Conservation (phyloP, 495 filamentous ascomycete genomes). For the Aspergillus mulundensis region DNA sequence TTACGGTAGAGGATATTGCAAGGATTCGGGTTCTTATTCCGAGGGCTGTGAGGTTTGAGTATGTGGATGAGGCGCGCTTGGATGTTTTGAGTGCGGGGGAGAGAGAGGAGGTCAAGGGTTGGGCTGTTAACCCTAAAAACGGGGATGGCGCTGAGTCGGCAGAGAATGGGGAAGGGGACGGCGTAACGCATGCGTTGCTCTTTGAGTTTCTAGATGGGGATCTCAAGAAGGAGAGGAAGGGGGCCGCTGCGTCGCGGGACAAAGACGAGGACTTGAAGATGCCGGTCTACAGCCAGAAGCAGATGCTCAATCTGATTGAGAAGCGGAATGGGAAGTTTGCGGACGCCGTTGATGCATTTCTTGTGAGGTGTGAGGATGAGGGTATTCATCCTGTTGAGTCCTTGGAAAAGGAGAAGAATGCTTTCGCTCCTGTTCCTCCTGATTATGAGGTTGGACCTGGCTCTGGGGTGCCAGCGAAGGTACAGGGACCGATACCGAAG, state of each 20-base stretch:
- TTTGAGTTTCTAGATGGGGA: constrained; percentile 95
- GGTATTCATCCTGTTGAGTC: constrained; percentile 62
- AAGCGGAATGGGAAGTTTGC: constrained; percentile 85
- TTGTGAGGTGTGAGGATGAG: constrained; percentile 66
- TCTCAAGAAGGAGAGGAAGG: constrained; percentile 67
- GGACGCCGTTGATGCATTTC: constrained; percentile 70
- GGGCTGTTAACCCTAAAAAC: not conserved
- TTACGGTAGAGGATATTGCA: constrained; percentile 75
- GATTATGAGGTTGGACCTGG: constrained; percentile 33
- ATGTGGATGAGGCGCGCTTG: constrained; percentile 76
- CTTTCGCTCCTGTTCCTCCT: constrained; percentile 45
- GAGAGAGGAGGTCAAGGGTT: constrained; percentile 21
- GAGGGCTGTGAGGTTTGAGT: constrained; percentile 73
- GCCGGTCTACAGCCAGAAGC: constrained; percentile 89
- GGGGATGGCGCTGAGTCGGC: constrained; percentile 14
- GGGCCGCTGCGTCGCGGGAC: constrained; percentile 54
- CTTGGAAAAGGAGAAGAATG: constrained; percentile 47
- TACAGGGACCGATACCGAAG: constrained; percentile 68
- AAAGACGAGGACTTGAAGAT: constrained; percentile 82
- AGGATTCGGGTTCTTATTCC: constrained; percentile 75
- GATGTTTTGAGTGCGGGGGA: constrained; percentile 73
- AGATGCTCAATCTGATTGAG: constrained; percentile 86
- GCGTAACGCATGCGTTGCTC: constrained; percentile 62
- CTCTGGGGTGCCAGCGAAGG: constrained; percentile 9
- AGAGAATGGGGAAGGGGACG: constrained; percentile 25